Evolutionary conservation across 2,329 filamentous ascomycete genomes (phyloP), one percentile per base, ranked within the genome.

Genomic region (Penicillium sp.): DNA sequence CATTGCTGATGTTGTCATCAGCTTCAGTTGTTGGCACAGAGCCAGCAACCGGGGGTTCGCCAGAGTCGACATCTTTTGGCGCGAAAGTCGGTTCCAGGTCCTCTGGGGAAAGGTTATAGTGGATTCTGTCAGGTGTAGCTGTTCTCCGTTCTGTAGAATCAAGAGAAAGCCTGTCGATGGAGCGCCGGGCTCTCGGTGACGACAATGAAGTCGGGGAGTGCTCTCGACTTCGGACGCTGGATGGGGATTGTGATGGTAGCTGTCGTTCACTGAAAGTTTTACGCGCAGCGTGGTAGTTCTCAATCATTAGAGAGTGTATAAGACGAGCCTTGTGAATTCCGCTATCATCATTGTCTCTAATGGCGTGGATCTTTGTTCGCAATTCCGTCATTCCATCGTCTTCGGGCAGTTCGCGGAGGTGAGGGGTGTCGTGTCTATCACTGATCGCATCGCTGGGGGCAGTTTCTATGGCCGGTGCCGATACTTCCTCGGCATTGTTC

Each of bases 371-470:
- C 60, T 83, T 83, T 61, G 76, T 79, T 64, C 90, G 80, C 64
- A 93, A 71, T 55, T 75, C 72, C 18, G 81, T 78, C 86, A 90
- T 92, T 46, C 90, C 90, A 77, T 94, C 90, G 66, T 93, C 88
- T 67, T 87, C 90, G 1, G 89, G 89, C 42, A 91, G 69, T 16
- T 67, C 61, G 12, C 52, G 42, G 9, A 59, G 38, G 48, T 52
- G 28, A 35, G 12, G 21, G 14, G 18, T 30, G 8, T 46, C 50
- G 33, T 54, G 49, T 43, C 46, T 46, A 47, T 54, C 56, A 26
- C 33, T 23, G 11, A 42, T 23, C 23, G 43, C 45, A 21, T 48
- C 52, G 24, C 23, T 21, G 16, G 42, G 35, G 18, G 21, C 18
- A 40, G 51, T 35, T 26, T 9, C 35, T 4, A 38, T 42, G 24